Evolutionary conservation across 768 basidiomycete genomes (phyloP), one percentile per base, ranked within the genome.

Genomic region (Psilocybe cyanescens): DNA sequence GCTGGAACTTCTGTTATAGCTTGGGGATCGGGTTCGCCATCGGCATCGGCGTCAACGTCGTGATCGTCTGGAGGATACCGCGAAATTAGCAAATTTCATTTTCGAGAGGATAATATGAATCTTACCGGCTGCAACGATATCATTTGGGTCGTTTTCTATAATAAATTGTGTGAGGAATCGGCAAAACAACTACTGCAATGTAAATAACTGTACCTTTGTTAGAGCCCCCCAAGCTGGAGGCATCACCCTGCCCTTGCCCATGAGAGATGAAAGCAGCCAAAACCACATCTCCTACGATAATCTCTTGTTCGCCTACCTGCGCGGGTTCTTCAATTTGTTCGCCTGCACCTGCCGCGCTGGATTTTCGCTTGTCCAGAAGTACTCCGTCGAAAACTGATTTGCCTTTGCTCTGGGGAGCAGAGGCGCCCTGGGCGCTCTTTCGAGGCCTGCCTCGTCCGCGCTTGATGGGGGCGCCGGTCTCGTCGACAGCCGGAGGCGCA

Each of bases 311-410:
- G 3, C 28, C 45, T 39, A 28, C 61, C 35, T 60, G 47, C 8
- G 39, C 44, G 24, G 24, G 14, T 44, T 44, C 51, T 37, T 47
- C 56, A 47, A 17, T 17, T 19, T 37, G 37, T 30, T 12, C 59
- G 8, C n/a, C 57, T 14, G 24, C 49, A 50, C 29, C 53, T 3
- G 14, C 58, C 12, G 31, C 24, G 7, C 41, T 44, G 9, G 57
- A 9, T 41, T 55, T 62, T 35, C 63, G 56, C 44, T 61, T 65
- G 44, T 63, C 44, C 55, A 68, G n/a, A 1, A 65, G 16, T 28
- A 68, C 63, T 1, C 67, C 67, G 35, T 59, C 67, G 16, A 68
- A 68, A 30, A 68, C 59, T 9, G 61, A 19, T 56, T 59, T 64
- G 28, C 56, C 60, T 39, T 64, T 64, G 61, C 67, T 68, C 14